Percentiles rank a stretch among this genome's conserved stretches.
Conservation (phyloP, 139 green algal genomes). For the Auxenochlorella protothecoides region DNA sequence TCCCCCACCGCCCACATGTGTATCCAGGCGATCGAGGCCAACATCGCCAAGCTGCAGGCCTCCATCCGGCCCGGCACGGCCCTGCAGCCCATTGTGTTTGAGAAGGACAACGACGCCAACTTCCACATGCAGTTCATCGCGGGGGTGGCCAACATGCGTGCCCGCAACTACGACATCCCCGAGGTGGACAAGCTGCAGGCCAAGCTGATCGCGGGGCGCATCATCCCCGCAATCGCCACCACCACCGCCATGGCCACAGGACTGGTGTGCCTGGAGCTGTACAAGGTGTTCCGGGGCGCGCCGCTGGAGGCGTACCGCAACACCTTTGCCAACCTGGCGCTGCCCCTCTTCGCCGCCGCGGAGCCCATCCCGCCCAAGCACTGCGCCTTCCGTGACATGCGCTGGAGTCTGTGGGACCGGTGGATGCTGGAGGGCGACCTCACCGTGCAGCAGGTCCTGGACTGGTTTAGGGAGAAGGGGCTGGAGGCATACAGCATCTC, state of each 20-base stretch:
- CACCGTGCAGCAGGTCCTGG: conserved; percentile 82
- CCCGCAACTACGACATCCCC: conserved; percentile 82
- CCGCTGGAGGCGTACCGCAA: conserved; percentile 85
- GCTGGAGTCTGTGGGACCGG: conserved; percentile 92
- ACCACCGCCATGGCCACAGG: conserved; percentile 89
- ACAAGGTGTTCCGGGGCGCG: conserved; percentile 74
- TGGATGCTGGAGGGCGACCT: conserved; percentile 94
- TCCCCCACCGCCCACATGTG: not conserved
- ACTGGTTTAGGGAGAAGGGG: conserved; percentile 72
- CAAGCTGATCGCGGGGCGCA: conserved; percentile 95
- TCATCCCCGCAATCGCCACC: conserved; percentile 97
- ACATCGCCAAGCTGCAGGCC: conserved; percentile 56
- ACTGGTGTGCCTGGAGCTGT: conserved; percentile 94
- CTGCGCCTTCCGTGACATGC: conserved; percentile 60
- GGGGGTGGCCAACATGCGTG: conserved; percentile 93
- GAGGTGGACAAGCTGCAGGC: conserved; percentile 89
- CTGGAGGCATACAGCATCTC: conserved; percentile 91
- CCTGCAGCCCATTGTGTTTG: conserved; percentile 69
- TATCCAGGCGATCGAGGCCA: conserved; percentile 31
- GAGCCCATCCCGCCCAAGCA: conserved; percentile 84
- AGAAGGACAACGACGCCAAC: conserved; percentile 98
- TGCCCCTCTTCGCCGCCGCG: conserved; percentile 94
- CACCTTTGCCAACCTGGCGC: conserved; percentile 96
- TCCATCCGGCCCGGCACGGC: conserved; percentile 10
- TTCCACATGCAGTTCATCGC: conserved; percentile 93